Evolutionary conservation across 805 yeast species (phyloP), one percentile per base, ranked within the genome.

Genomic region (Monosporozyma aerobia): DNA sequence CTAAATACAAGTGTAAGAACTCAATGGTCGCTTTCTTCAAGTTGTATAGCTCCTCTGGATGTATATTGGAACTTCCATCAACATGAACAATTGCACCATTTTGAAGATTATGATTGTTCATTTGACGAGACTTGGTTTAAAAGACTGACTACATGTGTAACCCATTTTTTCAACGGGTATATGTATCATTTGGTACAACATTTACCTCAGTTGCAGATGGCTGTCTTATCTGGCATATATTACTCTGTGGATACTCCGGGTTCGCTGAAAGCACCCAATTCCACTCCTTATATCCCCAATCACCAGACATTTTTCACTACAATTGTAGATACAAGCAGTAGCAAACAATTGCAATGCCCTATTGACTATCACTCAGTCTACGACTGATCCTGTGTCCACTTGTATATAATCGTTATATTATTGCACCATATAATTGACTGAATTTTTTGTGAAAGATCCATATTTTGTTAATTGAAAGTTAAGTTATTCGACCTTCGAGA

Each of bases 21-120:
- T 9, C 60, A 63, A 9, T 59, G 63, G 57, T 74, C 69, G 46
- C 53, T 76, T 11, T 68, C 69, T 45, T 51, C 62, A 0, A 57
- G 69, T 16, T 53, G 58, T 1, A 53, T 53, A 11, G 70, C 79
- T 0, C 72, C 75, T 1, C 56, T 64, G 7, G 59, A 63, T 13
- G 62, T 63, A 16, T 56, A 51, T 10, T 80, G 83, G 83, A 65
- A 76, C 51, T 73, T 80, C 57, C 83, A 80, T 57, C 76, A 76
- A 1, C 72, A 70, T 53, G 72, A 71, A 33, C 63, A 61, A 22
- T 64, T 78, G 35, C 66, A 69, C 2, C 79, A 78, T 51, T 69
- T 69, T 32, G 65, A 67, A 2, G 72, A 64, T 37, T 65, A 59
- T 46, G 60, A 65, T 1, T 79, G 83, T 53, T 59, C 62, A 25